A percentile compares a stretch with the other conserved stretches of the same genome.
Conservation (phyloP, 495 filamentous ascomycete genomes). For the Pseudevernia furfuracea region DNA sequence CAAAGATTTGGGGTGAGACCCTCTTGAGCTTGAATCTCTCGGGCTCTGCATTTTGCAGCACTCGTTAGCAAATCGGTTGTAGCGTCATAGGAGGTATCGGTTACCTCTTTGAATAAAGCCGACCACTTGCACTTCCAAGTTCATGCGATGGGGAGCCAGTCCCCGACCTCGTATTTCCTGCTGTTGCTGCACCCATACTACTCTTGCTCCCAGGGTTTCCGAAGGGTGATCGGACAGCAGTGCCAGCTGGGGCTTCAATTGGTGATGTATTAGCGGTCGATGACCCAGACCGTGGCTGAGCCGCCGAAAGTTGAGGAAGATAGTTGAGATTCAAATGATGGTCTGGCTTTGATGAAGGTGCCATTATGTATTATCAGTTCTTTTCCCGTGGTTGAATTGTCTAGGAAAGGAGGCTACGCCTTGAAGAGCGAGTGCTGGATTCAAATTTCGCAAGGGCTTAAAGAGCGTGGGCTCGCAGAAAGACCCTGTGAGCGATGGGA, state of each 20-base stretch:
- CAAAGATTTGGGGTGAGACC: slow-evolving; percentile 79
- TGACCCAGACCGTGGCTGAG: slow-evolving; percentile 71
- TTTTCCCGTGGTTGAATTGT: slow-evolving; percentile 8
- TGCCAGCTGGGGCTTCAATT: slow-evolving; percentile 65
- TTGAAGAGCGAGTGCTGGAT: slow-evolving; percentile 2
- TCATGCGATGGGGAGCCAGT: slow-evolving; percentile 97
- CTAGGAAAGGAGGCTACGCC: background rate
- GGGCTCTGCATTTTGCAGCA: slow-evolving; percentile 50
- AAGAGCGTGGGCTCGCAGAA: slow-evolving; percentile 11
- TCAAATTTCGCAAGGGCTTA: background rate
- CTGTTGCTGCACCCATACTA: slow-evolving; percentile 56
- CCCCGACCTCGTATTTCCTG: slow-evolving; percentile 67
- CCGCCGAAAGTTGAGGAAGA: slow-evolving; percentile 62
- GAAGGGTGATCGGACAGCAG: slow-evolving; percentile 66
- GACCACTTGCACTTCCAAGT: slow-evolving; percentile 44
- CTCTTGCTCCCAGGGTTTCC: slow-evolving; percentile 57
- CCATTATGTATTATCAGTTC: slow-evolving; percentile 60
- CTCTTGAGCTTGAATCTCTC: slow-evolving; percentile 97
- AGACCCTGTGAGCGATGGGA: background rate
- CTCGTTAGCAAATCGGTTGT: slow-evolving; percentile 15
- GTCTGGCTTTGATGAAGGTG: slow-evolving; percentile 61
- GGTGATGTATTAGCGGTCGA: slow-evolving; percentile 84
- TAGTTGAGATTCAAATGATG: slow-evolving; percentile 70
- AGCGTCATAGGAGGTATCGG: slow-evolving; percentile 29
- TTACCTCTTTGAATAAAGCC: slow-evolving; percentile 89